Evolutionary conservation across 352 stramenopile genomes (phyloP).

Genomic region (Thalassiosira exigua): DNA sequence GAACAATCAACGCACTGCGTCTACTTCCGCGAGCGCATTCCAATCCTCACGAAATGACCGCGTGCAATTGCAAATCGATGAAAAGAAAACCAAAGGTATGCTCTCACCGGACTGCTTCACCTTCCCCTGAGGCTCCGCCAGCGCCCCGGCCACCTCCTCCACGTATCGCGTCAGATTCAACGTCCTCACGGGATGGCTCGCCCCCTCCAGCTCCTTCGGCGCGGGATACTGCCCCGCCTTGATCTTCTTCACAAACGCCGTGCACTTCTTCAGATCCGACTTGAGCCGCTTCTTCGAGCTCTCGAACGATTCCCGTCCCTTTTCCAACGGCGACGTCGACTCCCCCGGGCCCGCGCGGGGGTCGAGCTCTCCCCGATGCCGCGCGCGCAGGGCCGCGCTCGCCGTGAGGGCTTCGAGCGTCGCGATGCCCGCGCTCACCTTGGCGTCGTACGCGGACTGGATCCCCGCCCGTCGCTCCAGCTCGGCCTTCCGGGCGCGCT

Average conservation of each 20-base stretch:
- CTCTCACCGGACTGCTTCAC: conserved; percentile 47
- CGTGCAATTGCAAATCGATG: no score
- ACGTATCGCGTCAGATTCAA: conserved; percentile 95
- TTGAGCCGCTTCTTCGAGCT: conserved; percentile 92
- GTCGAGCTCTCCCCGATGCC: conserved; percentile 51
- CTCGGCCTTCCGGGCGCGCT: conserved; percentile 33
- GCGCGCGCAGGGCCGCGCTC: conserved; percentile 27
- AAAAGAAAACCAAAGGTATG: no score
- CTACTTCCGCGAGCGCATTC: no score
- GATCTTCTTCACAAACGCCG: conserved; percentile 97
- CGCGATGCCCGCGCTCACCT: conserved; percentile 44
- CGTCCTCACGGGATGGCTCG: conserved; percentile 87
- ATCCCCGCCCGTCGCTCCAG: conserved; percentile 38
- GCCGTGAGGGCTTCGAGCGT: conserved; percentile 49
- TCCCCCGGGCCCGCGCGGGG: conserved; percentile 18
- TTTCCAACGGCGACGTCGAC: conserved; percentile 20
- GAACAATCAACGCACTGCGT: no score
- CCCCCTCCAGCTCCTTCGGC: conserved; percentile 25
- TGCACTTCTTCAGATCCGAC: conserved; percentile 98
- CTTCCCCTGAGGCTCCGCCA: conserved; percentile 87
- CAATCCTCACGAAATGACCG: no score
- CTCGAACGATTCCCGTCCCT: conserved; percentile 86
- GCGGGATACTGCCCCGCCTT: conserved; percentile 62
- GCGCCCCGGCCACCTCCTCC: conserved; percentile 91
- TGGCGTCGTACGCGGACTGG: conserved; percentile 51